phyloP scores from a whole-genome alignment of 352 stramenopile species.

The Vaucheria bursata region DNA sequence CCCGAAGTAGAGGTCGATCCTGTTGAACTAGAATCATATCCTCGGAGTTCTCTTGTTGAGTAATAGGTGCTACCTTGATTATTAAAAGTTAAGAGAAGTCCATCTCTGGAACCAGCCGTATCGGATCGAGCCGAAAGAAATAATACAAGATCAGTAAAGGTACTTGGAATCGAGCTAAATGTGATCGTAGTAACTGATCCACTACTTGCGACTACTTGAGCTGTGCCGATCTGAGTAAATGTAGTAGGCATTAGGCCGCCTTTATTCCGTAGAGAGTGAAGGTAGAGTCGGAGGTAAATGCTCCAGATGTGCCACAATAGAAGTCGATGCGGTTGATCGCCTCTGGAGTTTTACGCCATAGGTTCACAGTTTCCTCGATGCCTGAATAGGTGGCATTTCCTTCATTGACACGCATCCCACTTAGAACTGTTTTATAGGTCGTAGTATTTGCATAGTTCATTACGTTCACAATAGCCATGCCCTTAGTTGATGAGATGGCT shows the following conservation, averaged over 20 bases:
- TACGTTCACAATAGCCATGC: background rate
- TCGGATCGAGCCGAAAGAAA: background rate
- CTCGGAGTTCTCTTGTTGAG: background rate
- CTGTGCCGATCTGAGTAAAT: background rate
- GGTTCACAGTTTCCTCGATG: background rate
- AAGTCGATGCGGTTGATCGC: too few species aligned
- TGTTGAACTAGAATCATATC: background rate
- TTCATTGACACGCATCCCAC: too few species aligned
- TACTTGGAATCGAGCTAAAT: background rate
- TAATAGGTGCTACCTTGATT: background rate
- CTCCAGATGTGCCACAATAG: too few species aligned
- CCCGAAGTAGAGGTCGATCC: background rate
- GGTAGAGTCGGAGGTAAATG: too few species aligned
- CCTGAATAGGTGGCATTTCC: background rate
- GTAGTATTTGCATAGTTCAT: conserved; percentile 3
- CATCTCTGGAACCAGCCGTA: background rate
- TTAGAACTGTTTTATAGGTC: background rate
- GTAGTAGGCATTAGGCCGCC: conserved; percentile 1
- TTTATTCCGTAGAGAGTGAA: conserved; percentile 1
- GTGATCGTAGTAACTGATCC: background rate
- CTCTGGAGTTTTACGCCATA: background rate
- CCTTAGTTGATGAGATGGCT: background rate
- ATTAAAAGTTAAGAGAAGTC: background rate
- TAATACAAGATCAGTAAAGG: background rate
- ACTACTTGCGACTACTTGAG: background rate